phyloP scores from a whole-genome alignment of 73 alveolate species.

The Paramecium octaurelia region DNA sequence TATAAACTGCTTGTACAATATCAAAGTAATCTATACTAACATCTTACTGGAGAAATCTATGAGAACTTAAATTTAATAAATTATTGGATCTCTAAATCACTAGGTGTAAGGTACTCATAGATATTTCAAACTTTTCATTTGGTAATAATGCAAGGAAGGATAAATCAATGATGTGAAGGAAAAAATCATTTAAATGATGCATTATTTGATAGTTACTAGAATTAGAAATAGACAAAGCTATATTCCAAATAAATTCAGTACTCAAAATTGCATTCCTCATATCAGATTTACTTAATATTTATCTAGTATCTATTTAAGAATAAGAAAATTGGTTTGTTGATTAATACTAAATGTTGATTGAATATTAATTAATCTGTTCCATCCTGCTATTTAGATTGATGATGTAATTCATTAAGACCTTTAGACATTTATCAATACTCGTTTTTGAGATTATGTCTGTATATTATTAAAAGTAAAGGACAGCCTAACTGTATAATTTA shows the following conservation, averaged over 20 bases:
- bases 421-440: neutral
- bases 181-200: neutral
- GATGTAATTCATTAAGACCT: neutral
- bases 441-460: neutral
- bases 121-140: neutral
- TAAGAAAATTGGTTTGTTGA: neutral
- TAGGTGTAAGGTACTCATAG: neutral
- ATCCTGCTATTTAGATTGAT: neutral
- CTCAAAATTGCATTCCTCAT: neutral
- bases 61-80: neutral
- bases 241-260: neutral
- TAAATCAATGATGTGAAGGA: neutral
- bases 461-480: neutral
- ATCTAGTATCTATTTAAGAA: neutral
- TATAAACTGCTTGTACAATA: neutral
- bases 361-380: neutral
- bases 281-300: neutral
- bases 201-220: neutral
- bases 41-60: neutral
- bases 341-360: neutral
- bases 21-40: neutral
- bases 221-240: neutral
- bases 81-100: neutral
- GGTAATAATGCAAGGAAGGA: neutral
- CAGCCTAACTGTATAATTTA: neutral